Evolutionary conservation across 2,329 filamentous ascomycete genomes (phyloP), one percentile per base, ranked within the genome.

Genomic region (Aspergillus transmontanensis): DNA sequence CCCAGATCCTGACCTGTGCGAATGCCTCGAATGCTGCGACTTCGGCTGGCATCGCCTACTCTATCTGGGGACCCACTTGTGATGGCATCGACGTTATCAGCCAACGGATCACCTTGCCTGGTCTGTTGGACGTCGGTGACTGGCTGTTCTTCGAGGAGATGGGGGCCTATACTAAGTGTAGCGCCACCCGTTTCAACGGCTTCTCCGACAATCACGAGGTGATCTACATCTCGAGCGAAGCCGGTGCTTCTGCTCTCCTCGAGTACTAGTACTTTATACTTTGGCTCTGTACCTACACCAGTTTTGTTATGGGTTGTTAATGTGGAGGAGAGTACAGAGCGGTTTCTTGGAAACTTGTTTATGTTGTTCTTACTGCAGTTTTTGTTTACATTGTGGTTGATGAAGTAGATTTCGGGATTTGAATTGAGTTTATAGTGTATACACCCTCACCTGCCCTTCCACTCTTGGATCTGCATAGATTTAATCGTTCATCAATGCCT

Each of bases 121-220:
- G 91, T 59, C 86, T 90, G 55, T 83, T 99, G 50, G 90, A 97
- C 74, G 92, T 97, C 9, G 95, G 95, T 58, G 95, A 99, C 79
- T 99, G 95, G 95, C 85, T 99, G 60, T 99, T 96, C 83, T 99
- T 99, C 80, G 93, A 97, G 82, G 89, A 97, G 66, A 99, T 99
- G 95, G 95, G 95, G 60, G 94, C 95, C 28, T 99, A 99, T 80
- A 98, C 95, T 71, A 96, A 94, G 85, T 98, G 94, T 85, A 97
- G 93, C 64, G 94, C 95, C 67, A 99, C 95, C 62, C 89, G 91
- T 75, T 99, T 99, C 89, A 99, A 99, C 72, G 95, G 95, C 67
- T 99, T 98, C 81, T 91, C 89, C 60, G 92, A 98, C 80, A 86
- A 89, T 71, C 95, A 99, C 78, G 91, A 97, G 73, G 90, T 96